A percentile compares a stretch with the other conserved stretches of the same genome.
Evolutionary conservation across 257 asterid genomes (phyloP).

Genomic region (Mentha longifolia): DNA sequence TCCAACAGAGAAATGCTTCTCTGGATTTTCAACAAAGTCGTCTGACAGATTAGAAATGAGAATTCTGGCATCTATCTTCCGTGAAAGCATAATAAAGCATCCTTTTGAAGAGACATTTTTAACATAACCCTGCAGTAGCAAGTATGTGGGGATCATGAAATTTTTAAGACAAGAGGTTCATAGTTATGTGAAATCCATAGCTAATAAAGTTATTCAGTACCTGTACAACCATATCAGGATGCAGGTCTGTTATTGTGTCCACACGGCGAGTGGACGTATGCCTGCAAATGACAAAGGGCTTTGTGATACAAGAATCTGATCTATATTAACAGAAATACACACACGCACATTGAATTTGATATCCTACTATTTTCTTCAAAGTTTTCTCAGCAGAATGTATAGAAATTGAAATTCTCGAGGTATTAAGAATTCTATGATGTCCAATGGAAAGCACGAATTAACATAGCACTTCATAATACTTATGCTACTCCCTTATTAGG

Average conservation of each 20-base stretch:
- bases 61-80: conserved; percentile 84
- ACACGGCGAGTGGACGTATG: conserved; percentile 42
- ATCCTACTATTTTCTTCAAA: neutral
- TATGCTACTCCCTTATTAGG: conserved; percentile 23
- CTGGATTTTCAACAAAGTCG: conserved; percentile 67
- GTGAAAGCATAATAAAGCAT: conserved; percentile 82
- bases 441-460: neutral
- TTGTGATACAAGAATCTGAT: conserved; percentile 11
- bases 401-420: too few relatives aligned
- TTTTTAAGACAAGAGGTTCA: conserved; percentile 5
- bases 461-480: conserved; percentile 2
- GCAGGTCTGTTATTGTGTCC: conserved; percentile 70
- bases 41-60: conserved; percentile 86
- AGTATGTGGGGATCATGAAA: conserved; percentile 11
- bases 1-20: conserved; percentile 77
- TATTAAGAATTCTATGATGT: too few relatives aligned
- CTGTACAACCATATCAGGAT: conserved; percentile 76
- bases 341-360: neutral
- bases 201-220: conserved; percentile 39
- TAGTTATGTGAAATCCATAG: neutral
- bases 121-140: conserved; percentile 75
- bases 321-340: neutral
- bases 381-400: neutral
- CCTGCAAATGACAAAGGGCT: conserved; percentile 46
- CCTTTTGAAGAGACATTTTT: conserved; percentile 79